Conservation (phyloP, 768 basidiomycete species). For the Russula vinacea region DNA sequence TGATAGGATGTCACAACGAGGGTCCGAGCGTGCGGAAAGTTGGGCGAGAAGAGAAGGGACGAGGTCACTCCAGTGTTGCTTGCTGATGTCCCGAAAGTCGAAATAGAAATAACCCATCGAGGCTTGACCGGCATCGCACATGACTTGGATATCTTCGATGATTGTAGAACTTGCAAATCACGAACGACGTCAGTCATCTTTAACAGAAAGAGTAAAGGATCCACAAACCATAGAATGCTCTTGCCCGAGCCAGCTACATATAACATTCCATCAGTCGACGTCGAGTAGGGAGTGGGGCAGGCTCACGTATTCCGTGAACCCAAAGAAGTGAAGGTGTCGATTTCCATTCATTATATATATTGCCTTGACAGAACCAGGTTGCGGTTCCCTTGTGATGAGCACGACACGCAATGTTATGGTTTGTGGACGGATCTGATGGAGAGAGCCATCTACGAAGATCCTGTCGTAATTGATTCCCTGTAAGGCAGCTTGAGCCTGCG, state of each 20-base stretch:
- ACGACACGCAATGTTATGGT: neutral
- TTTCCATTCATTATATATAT: neutral
- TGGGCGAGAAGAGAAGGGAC: slow-evolving; percentile 6
- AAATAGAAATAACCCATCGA: slow-evolving; percentile 9
- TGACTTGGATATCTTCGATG: neutral
- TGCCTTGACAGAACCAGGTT: slow-evolving; percentile 6
- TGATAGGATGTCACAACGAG: neutral
- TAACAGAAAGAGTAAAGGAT: neutral
- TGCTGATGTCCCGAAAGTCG: neutral
- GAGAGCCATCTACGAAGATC: slow-evolving; percentile 10
- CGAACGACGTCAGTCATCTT: too few species aligned
- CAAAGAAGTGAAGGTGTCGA: neutral
- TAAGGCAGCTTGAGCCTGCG: neutral
- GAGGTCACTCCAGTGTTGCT: neutral
- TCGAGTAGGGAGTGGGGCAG: neutral
- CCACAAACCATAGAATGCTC: slow-evolving; percentile 9
- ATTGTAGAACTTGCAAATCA: slow-evolving; percentile 13
- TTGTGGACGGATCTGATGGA: slow-evolving; percentile 7
- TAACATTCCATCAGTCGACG: neutral
- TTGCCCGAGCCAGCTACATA: slow-evolving; percentile 15
- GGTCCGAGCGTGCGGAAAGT: neutral
- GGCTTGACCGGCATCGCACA: neutral
- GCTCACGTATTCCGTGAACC: slow-evolving; percentile 14
- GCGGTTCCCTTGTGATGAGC: neutral
- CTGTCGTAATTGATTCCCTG: neutral